A percentile compares a stretch with the other conserved stretches of the same genome.
Conservation (phyloP, 192 early-diverging fungal species). For the Coemansia sp. region DNA sequence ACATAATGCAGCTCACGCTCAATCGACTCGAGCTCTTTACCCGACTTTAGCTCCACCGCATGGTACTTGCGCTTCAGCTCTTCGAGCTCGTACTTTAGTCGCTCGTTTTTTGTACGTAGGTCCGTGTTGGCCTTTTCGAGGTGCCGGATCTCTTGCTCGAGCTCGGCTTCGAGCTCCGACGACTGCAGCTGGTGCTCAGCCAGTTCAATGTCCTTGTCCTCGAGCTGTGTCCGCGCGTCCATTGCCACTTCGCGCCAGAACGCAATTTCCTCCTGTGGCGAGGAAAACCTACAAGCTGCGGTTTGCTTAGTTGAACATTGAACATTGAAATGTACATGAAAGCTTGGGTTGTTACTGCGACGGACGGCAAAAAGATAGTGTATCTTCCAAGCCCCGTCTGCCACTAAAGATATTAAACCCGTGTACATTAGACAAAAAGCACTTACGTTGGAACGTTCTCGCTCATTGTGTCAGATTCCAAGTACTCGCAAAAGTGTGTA, state of each 20-base stretch:
- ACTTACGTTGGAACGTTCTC: slow-evolving; percentile 36
- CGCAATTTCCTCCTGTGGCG: slow-evolving; percentile 64
- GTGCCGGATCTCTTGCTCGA: slow-evolving; percentile 70
- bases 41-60: slow-evolving; percentile 64
- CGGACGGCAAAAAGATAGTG: not conserved
- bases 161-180: slow-evolving; percentile 68
- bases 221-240: slow-evolving; percentile 57
- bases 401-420: not conserved
- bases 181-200: slow-evolving; percentile 69
- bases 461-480: slow-evolving; percentile 16
- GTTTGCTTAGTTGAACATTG: not conserved
- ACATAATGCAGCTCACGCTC: slow-evolving; percentile 74
- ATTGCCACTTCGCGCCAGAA: slow-evolving; percentile 62
- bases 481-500: not conserved
- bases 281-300: slow-evolving; percentile 40
- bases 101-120: slow-evolving; percentile 64
- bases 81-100: slow-evolving; percentile 64
- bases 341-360: not conserved
- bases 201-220: slow-evolving; percentile 60
- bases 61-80: slow-evolving; percentile 77
- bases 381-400: not conserved
- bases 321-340: not conserved
- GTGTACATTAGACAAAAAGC: not conserved
- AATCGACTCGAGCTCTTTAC: slow-evolving; percentile 64
- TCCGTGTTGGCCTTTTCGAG: slow-evolving; percentile 67